Base-by-base conservation (phyloP, 768 basidiomycete species). In the Boletus bicolor region DNA sequence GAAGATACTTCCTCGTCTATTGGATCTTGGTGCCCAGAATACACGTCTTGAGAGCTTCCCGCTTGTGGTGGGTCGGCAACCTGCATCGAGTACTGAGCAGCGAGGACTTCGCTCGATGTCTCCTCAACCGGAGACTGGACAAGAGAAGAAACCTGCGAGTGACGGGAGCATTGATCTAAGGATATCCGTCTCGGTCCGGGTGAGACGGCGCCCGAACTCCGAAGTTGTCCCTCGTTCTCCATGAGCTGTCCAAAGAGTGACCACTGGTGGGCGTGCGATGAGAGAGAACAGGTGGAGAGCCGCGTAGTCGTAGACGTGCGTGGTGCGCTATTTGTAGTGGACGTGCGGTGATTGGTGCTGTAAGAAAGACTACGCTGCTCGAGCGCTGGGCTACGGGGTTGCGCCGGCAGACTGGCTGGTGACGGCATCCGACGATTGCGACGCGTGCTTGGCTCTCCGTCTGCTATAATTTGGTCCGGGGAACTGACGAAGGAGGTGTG, bases 221-320 rank as follows among this genome's bases (percentile, higher is more conserved):
- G 73, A 37, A 76, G 62, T 38, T 78, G 79, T 2, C 79, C 80
- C 45, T 82, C 84, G 61, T 84, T 83, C 64, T 87, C 82, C 84
- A 89, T 87, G 39, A 87, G 67, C 65, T 89, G 85, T 8, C 79
- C 82, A 60, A 89, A 89, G 6, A 89, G 70, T 0, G 85, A 74
- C 88, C 88, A 89, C 72, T 79, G 56, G 10, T 37, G 73, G n/a
- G 69, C 69, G 7, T 72, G 66, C 14, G 66, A 63, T 15, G 49
- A 30, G 17, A 51, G 55, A 24, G 57, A 55, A 10, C 24, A 26
- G 1, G 56, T 60, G 5, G 58, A 55, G 37, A 34, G 26, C 9
- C 59, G 56, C 12, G 47, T 7, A 41, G 59, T 62, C 38, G 38
- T 48, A 39, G 53, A 57, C 24, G 58, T 57, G 52, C 54, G 70